Evolutionary conservation across 108 stramenopile genomes (phyloP), one percentile per base, ranked within the genome.

Genomic region (Skeletonema menzelii): DNA sequence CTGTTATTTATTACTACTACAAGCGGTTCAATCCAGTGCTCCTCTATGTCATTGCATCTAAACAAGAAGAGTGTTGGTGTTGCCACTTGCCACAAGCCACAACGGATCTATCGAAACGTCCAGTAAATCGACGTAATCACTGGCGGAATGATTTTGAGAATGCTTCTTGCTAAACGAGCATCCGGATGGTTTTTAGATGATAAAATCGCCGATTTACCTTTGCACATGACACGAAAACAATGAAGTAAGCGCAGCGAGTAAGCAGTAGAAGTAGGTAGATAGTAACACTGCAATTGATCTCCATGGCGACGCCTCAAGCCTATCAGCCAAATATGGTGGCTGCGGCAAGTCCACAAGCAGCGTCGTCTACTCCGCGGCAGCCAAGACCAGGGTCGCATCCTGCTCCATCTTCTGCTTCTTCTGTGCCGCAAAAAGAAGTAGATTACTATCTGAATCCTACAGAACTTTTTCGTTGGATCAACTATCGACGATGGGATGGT

Each of bases 401-500:
- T 35, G 49, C 56, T 47, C 55, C 14, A 2, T 15, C 40, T 42
- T 46, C 44, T 13, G 24, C 63, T 8, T 67, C 73, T 20, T 27
- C 77, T 17, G 20, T 27, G 19, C 68, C 27, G 22, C 53, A 55
- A 17, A 83, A 83, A 27, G 85, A 85, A 47, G 85, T 85, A 24
- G 85, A 85, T 38, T 85, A 83, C 56, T 85, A 85, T 65, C 76
- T 80, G 13, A 85, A 85, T 42, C 85, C 85, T 5, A 85, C 85
- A 12, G 85, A 85, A 49, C 79, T 85, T 15, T 85, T 85, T 69
- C 82, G 85, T 10, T 85, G 85, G 85, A 85, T 85, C 59, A 85
- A 85, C 56, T 85, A 85, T 60, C 85, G 85, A 20, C 80, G 85
- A 64, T 85, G 85, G 85, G 85, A 85, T 59, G 85, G 85, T 27